Conservation (phyloP, 768 basidiomycete genomes). For the Mycena rosella region DNA sequence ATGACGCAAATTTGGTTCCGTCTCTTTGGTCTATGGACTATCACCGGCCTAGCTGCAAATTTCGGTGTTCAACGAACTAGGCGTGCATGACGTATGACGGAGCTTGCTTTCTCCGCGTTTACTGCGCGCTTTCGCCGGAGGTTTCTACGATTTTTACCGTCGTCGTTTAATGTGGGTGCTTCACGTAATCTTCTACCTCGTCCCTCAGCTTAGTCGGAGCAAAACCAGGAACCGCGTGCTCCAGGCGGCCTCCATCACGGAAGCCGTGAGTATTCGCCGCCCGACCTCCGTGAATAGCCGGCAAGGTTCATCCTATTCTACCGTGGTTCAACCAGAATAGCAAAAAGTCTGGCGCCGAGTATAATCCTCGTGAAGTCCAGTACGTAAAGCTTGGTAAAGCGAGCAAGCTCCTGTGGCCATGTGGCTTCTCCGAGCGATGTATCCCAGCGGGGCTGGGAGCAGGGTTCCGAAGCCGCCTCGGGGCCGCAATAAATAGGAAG, state of each 20-base stretch:
- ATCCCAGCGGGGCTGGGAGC: no score
- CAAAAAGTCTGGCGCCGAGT: background rate
- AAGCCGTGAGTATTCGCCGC: no score
- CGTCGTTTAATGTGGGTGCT: conserved; percentile 3
- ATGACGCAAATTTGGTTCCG: no score
- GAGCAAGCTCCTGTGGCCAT: conserved; percentile 1
- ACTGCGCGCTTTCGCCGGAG: conserved; percentile 21
- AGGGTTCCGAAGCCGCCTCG: background rate
- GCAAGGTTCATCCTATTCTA: no score
- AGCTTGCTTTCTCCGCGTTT: conserved; percentile 9
- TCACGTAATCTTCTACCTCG: background rate
- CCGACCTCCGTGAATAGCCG: no score
- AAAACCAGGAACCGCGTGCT: background rate
- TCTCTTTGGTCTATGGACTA: no score
- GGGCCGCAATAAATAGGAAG: conserved; percentile 41
- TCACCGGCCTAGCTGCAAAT: no score
- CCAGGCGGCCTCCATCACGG: no score
- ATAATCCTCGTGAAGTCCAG: conserved; percentile 5
- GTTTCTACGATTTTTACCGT: conserved; percentile 4
- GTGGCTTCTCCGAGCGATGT: background rate
- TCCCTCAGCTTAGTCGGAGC: no score
- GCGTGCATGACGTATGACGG: background rate
- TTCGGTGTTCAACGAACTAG: background rate
- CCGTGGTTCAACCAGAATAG: background rate
- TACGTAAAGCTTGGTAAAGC: conserved; percentile 2